Evolutionary conservation across 306 rosid genomes (phyloP), one percentile per base, ranked within the genome.

Genomic region (Prinsepia uniflora): DNA sequence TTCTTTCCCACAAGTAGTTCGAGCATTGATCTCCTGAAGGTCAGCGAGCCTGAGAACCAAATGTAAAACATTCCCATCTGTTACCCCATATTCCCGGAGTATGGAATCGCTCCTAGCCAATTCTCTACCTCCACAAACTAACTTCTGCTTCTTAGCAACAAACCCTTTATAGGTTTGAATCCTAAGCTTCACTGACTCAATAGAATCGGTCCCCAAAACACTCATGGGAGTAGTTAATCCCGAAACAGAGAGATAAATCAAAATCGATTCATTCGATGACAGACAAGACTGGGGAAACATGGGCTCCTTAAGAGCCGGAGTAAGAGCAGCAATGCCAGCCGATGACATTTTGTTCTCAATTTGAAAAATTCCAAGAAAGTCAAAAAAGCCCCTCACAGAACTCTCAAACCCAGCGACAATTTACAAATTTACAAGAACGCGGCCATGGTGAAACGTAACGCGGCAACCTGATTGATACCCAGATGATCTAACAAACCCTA

Each of bases 81-180:
- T 63, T 13, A 93, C 90, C 8, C 97, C 97, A 43, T 93, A 93
- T 22, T 93, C 98, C 48, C 88, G 79, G 22, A 93, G 89, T 17
- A 93, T 73, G 2, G 97, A 87, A 80, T 84, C 76, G 69, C 90
- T 84, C 61, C 98, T 84, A 2, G 98, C 80, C 42, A 93, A 76
- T 49, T 93, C 98, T 56, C 98, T 86, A 9, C 98, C 98, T 14
- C 96, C 90, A 72, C 90, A 93, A 72, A 93, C 97, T 77, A 93
- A 81, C 82, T 87, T 93, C 55, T 87, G 97, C 43, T 88, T 90
- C 88, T 82, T 93, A 62, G 75, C 86, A 63, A 93, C 84, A 79
- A 92, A 89, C 64, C 97, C 96, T 74, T 87, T 87, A 30, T 63
- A 76, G 42, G 80, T 84, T 67, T 84, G 89, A 68, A 93, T 90